phyloP scores from a whole-genome alignment of 345 rosid genomes.

The Bretschneidera sinensis region DNA sequence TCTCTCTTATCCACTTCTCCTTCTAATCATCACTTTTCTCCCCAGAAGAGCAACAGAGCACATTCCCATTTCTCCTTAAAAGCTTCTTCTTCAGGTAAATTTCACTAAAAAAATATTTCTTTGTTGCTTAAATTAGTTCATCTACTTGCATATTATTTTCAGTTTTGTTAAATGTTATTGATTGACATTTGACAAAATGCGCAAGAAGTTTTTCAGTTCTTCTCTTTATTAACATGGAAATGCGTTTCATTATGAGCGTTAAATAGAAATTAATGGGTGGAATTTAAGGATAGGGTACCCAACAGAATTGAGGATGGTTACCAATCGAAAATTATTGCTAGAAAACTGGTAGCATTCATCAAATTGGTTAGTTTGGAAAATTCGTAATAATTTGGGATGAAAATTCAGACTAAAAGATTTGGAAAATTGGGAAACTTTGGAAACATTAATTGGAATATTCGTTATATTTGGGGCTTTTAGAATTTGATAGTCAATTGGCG shows the following conservation, averaged over 20 bases:
- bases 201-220: too few relatives aligned
- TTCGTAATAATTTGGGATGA: not conserved
- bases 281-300: not conserved
- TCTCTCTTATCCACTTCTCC: constrained; percentile 16
- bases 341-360: not conserved
- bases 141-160: not conserved
- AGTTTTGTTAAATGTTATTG: too few relatives aligned
- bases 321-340: not conserved
- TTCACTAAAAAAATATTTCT: not conserved
- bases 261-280: not conserved
- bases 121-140: not conserved
- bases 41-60: constrained; percentile 7
- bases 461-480: too few relatives aligned
- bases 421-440: too few relatives aligned
- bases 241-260: not conserved
- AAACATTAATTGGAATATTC: too few relatives aligned
- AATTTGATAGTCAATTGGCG: too few relatives aligned
- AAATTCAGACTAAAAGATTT: not conserved
- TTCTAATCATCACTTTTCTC: not conserved
- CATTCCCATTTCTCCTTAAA: constrained; percentile 21
- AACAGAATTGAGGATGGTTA: not conserved
- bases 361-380: not conserved
- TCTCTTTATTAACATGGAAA: too few relatives aligned
- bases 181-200: too few relatives aligned
- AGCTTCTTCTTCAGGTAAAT: constrained; percentile 48